Conservation (phyloP, 2,329 filamentous ascomycete genomes). For the Colletotrichum spinosum region DNA sequence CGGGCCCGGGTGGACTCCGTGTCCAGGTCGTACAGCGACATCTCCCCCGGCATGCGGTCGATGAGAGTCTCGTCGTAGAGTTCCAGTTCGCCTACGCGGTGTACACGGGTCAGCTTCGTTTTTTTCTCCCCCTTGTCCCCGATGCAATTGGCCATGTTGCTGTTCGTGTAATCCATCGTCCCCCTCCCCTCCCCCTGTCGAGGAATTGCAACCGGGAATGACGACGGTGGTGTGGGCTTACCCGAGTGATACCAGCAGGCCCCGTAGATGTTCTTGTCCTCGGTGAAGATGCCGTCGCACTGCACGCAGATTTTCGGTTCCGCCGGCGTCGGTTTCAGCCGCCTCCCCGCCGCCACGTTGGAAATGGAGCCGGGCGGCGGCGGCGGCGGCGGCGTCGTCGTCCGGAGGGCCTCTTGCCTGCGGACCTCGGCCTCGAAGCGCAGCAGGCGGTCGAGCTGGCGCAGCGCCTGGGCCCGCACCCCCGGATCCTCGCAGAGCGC, state of each 20-base stretch:
- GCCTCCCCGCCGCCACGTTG: slow-evolving; percentile 11
- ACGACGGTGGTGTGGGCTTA: slow-evolving; percentile 8
- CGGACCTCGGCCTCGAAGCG: slow-evolving; percentile 30
- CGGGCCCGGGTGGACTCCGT: slow-evolving; percentile 31
- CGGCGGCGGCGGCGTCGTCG: too few species aligned
- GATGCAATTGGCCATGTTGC: not conserved
- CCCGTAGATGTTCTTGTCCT: slow-evolving; percentile 34
- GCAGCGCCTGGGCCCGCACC: slow-evolving; percentile 30
- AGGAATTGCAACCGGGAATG: not conserved
- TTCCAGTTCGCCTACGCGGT: slow-evolving; percentile 30
- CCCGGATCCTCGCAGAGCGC: slow-evolving; percentile 35
- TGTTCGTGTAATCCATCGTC: not conserved
- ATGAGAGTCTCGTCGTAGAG: slow-evolving; percentile 35
- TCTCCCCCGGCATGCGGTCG: slow-evolving; percentile 19
- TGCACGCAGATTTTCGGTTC: slow-evolving; percentile 37
- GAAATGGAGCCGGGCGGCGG: slow-evolving; percentile 8
- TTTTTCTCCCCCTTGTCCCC: too few species aligned
- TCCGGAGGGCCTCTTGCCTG: slow-evolving; percentile 10
- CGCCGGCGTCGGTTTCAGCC: slow-evolving; percentile 27
- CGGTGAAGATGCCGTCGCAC: slow-evolving; percentile 37
- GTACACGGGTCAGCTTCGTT: slow-evolving; percentile 9
- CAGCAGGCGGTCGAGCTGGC: slow-evolving; percentile 33
- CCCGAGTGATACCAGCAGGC: slow-evolving; percentile 36
- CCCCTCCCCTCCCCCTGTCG: too few species aligned
- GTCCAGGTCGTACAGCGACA: slow-evolving; percentile 32